Percentiles rank a stretch among this genome's conserved stretches.
Evolutionary conservation across 139 green algal species (phyloP).

Genomic region (Edaphochlamys debaryana): DNA sequence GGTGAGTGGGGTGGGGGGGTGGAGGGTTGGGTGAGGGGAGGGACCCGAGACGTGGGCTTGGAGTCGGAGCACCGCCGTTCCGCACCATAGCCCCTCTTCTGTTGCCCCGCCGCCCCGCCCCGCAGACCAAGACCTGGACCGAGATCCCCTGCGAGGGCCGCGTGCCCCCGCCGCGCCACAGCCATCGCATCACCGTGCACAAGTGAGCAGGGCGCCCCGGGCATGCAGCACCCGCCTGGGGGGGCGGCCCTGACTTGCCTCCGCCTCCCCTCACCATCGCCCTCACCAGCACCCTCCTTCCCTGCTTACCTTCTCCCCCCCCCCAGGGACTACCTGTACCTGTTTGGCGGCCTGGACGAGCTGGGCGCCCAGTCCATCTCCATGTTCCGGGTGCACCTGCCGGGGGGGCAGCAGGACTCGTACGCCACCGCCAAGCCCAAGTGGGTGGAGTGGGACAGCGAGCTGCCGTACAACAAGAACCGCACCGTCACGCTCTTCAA

Average conservation of each 20-base stretch:
- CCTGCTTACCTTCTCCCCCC: too few relatives aligned
- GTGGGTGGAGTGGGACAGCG: constrained; percentile 74
- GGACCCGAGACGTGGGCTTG: too few relatives aligned
- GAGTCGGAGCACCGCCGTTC: too few relatives aligned
- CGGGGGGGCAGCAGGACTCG: constrained; percentile 47
- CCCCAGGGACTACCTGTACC: constrained; percentile 63
- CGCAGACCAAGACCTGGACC: constrained; percentile 66
- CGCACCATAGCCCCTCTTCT: too few relatives aligned
- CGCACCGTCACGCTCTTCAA: constrained; percentile 58
- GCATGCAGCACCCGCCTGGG: too few relatives aligned
- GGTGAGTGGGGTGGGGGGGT: constrained; percentile 28
- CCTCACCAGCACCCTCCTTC: too few relatives aligned
- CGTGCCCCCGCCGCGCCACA: constrained; percentile 72
- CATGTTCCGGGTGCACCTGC: constrained; percentile 69
- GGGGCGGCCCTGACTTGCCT: too few relatives aligned
- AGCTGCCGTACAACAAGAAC: constrained; percentile 73
- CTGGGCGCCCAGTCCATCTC: constrained; percentile 67
- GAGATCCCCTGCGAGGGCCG: constrained; percentile 57
- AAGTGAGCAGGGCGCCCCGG: too few relatives aligned
- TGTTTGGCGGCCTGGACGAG: constrained; percentile 83
- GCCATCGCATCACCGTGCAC: constrained; percentile 68
- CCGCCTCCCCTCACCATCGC: too few relatives aligned
- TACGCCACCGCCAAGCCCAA: constrained; percentile 61
- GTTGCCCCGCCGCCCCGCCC: background rate
- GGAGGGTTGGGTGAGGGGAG: background rate